Base-by-base conservation (phyloP, 2,329 filamentous ascomycete genomes). In the Neocatenulostroma microsporum region DNA sequence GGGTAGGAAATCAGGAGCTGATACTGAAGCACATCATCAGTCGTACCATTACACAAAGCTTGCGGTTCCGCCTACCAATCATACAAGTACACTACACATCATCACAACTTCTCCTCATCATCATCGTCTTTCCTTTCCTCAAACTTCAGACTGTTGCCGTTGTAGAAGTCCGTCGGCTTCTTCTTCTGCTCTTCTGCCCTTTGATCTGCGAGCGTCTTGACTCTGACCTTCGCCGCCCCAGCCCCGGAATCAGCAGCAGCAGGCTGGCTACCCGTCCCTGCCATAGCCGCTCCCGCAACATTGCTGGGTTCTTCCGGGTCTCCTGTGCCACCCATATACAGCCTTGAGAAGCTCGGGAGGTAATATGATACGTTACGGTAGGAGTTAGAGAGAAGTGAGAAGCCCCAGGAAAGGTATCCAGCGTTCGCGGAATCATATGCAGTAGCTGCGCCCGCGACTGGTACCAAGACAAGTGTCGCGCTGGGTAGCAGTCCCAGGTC, bases 381-480 rank as follows among this genome's bases (percentile, higher is more conserved):
- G 12, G 30, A 26, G 14, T 9, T 23, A 12, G n/a, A 21, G 2
- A 23, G n/a, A 5, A 21, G 18, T 20, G 25, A 19, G 12, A 18
- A 37, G 10, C 20, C 12, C 30, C 34, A 32, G 13, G 30, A 35
- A 7, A 19, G 18, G 3, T 19, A 23, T 2, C 46, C 45, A 9
- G 41, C 36, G 24, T 40, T 43, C 4, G 41, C 42, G 6, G 42
- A 21, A 25, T 40, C 41, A 23, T 48, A 51, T 5, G 42, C 21
- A 37, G 45, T 21, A 44, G 49, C 49, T 40, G 10, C 61, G 1
- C 69, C 69, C 23, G 72, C 68, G 2, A 86, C 73, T 0, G 85
- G 85, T 1, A 89, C 73, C 30, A 95, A 74, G 8, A 95, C 78
- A 3, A 95, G 68, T 0, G 85, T 96, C 1, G 86, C 83, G 4